Percentiles rank a stretch among this genome's conserved stretches.
Conservation (phyloP, 2,329 filamentous ascomycete genomes). For the Pseudodiploospora longispora region DNA sequence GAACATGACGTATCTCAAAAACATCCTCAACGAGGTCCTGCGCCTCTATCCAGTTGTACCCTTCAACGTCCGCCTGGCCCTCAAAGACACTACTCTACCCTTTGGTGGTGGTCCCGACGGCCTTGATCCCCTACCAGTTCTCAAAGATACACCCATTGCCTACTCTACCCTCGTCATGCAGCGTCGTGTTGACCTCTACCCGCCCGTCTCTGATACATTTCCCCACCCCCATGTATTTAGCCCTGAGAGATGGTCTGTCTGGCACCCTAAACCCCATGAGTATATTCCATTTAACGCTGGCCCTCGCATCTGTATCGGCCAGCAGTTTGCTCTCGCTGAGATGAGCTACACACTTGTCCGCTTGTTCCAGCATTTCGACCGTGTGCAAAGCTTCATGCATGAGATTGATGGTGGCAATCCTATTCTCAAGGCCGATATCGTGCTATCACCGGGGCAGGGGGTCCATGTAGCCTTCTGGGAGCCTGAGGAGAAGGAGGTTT, state of each 20-base stretch:
- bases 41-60: conserved; percentile 72
- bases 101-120: conserved; percentile 59
- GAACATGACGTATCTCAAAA: conserved; percentile 73
- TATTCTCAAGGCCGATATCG: conserved; percentile 50
- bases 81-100: conserved; percentile 68
- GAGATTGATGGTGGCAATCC: conserved; percentile 47
- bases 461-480: conserved; percentile 51
- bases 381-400: conserved; percentile 50
- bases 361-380: conserved; percentile 63
- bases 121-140: conserved; percentile 53
- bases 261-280: conserved; percentile 58
- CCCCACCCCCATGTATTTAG: conserved; percentile 43
- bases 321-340: conserved; percentile 75
- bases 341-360: conserved; percentile 65
- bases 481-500: conserved; percentile 19
- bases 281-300: conserved; percentile 71
- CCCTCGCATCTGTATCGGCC: conserved; percentile 64
- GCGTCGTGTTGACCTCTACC: conserved; percentile 56
- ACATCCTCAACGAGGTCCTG: conserved; percentile 68
- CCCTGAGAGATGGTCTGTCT: conserved; percentile 58
- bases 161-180: conserved; percentile 69
- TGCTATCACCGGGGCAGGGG: conserved; percentile 50
- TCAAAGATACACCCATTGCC: conserved; percentile 55
- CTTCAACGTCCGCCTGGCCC: conserved; percentile 66
- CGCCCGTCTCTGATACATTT: conserved; percentile 35